Evolutionary conservation across 495 filamentous ascomycete genomes (phyloP), one percentile per base, ranked within the genome.

Genomic region (Thermothielavioides terrestris): DNA sequence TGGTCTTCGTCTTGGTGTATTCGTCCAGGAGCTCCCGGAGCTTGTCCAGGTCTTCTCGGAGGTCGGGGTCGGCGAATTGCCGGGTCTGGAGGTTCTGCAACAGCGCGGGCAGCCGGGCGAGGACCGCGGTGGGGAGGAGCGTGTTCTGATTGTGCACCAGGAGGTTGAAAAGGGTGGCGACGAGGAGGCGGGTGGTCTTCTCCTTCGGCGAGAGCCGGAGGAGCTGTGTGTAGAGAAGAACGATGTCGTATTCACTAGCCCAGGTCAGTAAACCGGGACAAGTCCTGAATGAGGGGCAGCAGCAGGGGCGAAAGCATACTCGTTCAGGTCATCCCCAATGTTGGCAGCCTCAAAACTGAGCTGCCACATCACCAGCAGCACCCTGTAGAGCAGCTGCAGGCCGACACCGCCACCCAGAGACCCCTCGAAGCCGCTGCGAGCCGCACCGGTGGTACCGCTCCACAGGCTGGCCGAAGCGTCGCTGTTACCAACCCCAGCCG

Each of bases 1-100:
- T 98, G 5, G 94, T 98, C 70, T 96, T 94, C 31, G 88, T 92
- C 63, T 87, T 88, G 54, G 89, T 91, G 66, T 97, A 96, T 41
- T 92, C 89, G 20, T 94, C 88, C 68, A 97, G 72, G 69, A 90
- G 83, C 35, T 84, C 81, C 20, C 74, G 83, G 12, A 98, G 75
- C 18, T 71, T 73, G 46, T 79, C 74, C 11, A 97, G 77, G 64
- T 98, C 92, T 54, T 94, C 88, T 22, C 87, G 77, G 25, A 97
- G 79, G 63, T 98, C 92, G 28, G 82, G 78, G 66, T 98, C 92
- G 41, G 86, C 84, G 49, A 94, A 74, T 62, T 94, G 92, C 44
- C 91, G 86, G 27, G 81, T 78, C 49, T 78, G 76, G 46, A 96
- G 76, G 64, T 88, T 94, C 61, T 84, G 71, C 42, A 97, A 77